Evolutionary conservation across 345 rosid genomes (phyloP), one percentile per base, ranked within the genome.

Genomic region (Hirschfeldia incana): DNA sequence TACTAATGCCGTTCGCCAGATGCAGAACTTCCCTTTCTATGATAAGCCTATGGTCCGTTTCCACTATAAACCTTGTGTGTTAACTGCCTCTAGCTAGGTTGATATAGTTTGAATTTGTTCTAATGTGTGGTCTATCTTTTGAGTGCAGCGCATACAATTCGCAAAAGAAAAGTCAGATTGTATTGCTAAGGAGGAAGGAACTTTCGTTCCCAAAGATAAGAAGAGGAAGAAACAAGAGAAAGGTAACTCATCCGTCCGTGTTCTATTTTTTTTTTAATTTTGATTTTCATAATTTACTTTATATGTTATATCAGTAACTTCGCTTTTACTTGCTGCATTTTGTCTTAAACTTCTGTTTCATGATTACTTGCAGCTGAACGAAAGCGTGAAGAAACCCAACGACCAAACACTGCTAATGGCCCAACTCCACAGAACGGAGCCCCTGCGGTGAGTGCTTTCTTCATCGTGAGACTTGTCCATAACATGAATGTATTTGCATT

Each of bases 21-120:
- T 93, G 99, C 98, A 96, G 39, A 93, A 91, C 70, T 93, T 96
- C 69, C 99, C 98, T 5, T 92, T 96, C 76, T 93, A 93, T 68
- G 98, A 96, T 76, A 96, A 93, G 77, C 97, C 97, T 36, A 96
- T 96, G 98, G 99, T 96, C 69, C 21, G 21, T 21, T 21, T 21
- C 21, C 21, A 21, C 21, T 21, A 21, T 21, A 21, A 21, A 21
- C 21, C 21, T 21, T 21, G 17, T 76, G 63, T 42, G 7, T 68
- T 60, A 17, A 49, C 58, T 70, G 21, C 27, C 16, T 29, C 16
- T 10, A 55, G 1, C 11, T 12, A 64, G 15, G 70, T 49, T 17
- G 65, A 28, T 60, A 10, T 60, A 27, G 8, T 13, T 12, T 29
- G 30, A 58, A 8, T 6, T 15, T 15, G 16, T 13, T n/a, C 17